phyloP scores from a whole-genome alignment of 2,329 filamentous ascomycete species.

The Fusarium goolgardi region DNA sequence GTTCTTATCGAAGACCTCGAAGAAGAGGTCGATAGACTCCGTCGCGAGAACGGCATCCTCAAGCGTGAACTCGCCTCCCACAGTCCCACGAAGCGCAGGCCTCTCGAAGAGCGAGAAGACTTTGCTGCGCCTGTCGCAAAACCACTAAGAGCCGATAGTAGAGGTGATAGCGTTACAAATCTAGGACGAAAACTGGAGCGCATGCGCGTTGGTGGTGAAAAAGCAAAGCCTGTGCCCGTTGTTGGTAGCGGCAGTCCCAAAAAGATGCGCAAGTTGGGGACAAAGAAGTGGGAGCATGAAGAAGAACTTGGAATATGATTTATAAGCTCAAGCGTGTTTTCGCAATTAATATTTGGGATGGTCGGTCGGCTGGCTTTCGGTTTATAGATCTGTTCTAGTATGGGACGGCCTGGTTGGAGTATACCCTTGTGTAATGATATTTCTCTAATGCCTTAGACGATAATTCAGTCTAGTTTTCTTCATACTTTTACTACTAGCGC shows the following conservation, averaged over 20 bases:
- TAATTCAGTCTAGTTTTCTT: conserved; percentile 3
- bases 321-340: neutral
- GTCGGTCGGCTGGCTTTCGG: conserved; percentile 1
- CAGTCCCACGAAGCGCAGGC: conserved; percentile 71
- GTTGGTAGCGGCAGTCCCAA: conserved; percentile 63
- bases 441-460: conserved; percentile 17
- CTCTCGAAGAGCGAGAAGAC: conserved; percentile 66
- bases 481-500: too few species aligned
- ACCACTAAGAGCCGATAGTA: conserved; percentile 1
- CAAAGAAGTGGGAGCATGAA: conserved; percentile 61
- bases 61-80: conserved; percentile 72
- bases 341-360: conserved; percentile 30
- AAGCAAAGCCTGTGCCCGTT: conserved; percentile 40
- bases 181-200: conserved; percentile 63
- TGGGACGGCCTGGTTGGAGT: conserved; percentile 26
- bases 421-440: conserved; percentile 45
- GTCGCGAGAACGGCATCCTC: conserved; percentile 71
- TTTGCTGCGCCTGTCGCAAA: conserved; percentile 45
- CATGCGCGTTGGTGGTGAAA: conserved; percentile 60
- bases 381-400: neutral
- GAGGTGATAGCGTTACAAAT: conserved; percentile 49
- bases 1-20: conserved; percentile 72
- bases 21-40: conserved; percentile 76
- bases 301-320: conserved; percentile 51
- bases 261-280: conserved; percentile 63